Percentiles rank a stretch among this genome's conserved stretches.
Evolutionary conservation across 495 filamentous ascomycete genomes (phyloP).

Genomic region (Apodospora peruviana): DNA sequence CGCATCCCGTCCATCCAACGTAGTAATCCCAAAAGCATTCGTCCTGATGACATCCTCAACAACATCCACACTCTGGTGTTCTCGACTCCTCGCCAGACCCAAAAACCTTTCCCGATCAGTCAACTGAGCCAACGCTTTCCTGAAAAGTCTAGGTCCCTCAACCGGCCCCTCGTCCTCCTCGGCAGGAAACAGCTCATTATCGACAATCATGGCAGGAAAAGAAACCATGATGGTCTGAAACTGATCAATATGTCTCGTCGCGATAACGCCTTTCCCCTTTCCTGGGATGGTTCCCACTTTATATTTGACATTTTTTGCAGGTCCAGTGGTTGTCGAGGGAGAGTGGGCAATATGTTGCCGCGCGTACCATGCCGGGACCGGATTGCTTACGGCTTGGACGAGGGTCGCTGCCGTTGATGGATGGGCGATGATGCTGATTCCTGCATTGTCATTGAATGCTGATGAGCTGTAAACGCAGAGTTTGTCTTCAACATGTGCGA

Average conservation of each 20-base stretch:
- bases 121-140: slow-evolving; percentile 20
- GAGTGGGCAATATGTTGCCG: slow-evolving; percentile 10
- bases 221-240: slow-evolving; percentile 25
- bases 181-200: slow-evolving; percentile 21
- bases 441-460: slow-evolving; percentile 20
- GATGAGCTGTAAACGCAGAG: slow-evolving; percentile 28
- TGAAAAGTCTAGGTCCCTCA: slow-evolving; percentile 16
- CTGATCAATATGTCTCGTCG: slow-evolving; percentile 21
- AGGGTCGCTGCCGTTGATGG: slow-evolving; percentile 24
- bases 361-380: slow-evolving; percentile 10
- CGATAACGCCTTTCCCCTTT: slow-evolving; percentile 26
- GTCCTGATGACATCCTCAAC: slow-evolving; percentile 30
- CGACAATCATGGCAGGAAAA: slow-evolving; percentile 22
- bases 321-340: neutral
- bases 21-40: slow-evolving; percentile 26
- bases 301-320: slow-evolving; percentile 11
- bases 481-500: slow-evolving; percentile 6
- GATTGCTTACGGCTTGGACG: slow-evolving; percentile 14
- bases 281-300: slow-evolving; percentile 16
- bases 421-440: slow-evolving; percentile 20
- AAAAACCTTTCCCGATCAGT: slow-evolving; percentile 19
- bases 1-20: slow-evolving; percentile 15
- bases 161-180: slow-evolving; percentile 11
- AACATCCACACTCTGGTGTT: slow-evolving; percentile 25
- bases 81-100: slow-evolving; percentile 54